Base-by-base conservation (phyloP, 1,284 basidiomycete genomes). In the Leccinum pseudoinsigne region DNA sequence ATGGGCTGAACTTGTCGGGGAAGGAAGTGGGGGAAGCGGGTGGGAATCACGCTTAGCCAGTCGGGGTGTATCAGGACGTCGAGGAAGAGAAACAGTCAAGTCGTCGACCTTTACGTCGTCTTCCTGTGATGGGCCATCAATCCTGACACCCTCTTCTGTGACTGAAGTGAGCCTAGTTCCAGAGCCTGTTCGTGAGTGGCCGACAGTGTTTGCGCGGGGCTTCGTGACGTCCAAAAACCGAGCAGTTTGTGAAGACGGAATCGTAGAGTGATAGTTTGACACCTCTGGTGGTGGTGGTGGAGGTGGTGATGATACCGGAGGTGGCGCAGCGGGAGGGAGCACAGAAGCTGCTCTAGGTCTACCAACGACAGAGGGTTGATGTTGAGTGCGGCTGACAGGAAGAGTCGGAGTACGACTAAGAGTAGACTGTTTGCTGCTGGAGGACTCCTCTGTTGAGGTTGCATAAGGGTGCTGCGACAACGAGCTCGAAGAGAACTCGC, bases 21-120 rank as follows among this genome's bases (percentile, higher is more conserved):
- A 81, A 36, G 89, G 88, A 55, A 89, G 72, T 40, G 88, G 86
- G 11, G 88, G 89, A 12, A 90, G 76, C 10, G 88, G 88, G 61
- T 86, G 87, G 2, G 86, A 84, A 38, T 87, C 84, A 62, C 79
- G 79, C 65, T 79, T 82, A 26, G 69, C 60, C 55, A 74, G 66
- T 50, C 75, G 79, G 21, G 79, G 76, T 16, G 80, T 79, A 57
- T 81, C 79, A 55, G 74, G 66, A 62, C 69, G 70, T 58, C 70
- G 69, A 26, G 71, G 62, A 47, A 77, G 66, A 55, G 75, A 72
- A 53, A 67, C 36, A 45, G 64, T 68, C n/a, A 67, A 42, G 51
- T 76, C 74, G 9, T 69, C 69, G 18, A 68, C 64, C 61, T 67
- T 69, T 18, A 66, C 60, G 36, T 70, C 70, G 38, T 69, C 71